Conservation (phyloP, 225 moss, liverwort and hornwort genomes). For the Bryum argenteum region DNA sequence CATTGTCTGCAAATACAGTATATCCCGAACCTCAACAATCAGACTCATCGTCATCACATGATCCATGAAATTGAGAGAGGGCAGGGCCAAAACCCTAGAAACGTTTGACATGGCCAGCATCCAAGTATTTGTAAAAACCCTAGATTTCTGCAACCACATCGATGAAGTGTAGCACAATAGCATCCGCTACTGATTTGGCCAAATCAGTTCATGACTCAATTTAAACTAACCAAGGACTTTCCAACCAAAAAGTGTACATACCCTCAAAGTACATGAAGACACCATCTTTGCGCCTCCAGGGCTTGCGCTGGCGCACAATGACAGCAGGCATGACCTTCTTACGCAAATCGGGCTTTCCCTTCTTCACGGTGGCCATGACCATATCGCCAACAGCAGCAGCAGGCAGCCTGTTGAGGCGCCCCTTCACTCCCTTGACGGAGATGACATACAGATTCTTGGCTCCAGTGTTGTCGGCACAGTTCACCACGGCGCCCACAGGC, state of each 20-base stretch:
- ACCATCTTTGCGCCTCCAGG: constrained; percentile 91
- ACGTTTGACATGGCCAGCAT: too few relatives aligned
- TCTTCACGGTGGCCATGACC: constrained; percentile 95
- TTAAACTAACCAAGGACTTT: too few relatives aligned
- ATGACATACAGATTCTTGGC: constrained; percentile 94
- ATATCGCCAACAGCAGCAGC: constrained; percentile 88
- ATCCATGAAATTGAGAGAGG: too few relatives aligned
- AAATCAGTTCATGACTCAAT: too few relatives aligned
- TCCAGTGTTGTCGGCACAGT: constrained; percentile 89
- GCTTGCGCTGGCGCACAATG: constrained; percentile 86
- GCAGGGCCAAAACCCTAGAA: too few relatives aligned
- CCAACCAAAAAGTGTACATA: constrained; percentile 4
- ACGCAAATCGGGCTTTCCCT: constrained; percentile 80
- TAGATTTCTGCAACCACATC: too few relatives aligned
- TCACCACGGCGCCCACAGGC: constrained; percentile 86
- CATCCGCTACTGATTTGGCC: too few relatives aligned
- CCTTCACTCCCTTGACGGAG: constrained; percentile 91
- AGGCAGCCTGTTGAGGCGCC: constrained; percentile 84
- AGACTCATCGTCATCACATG: too few relatives aligned
- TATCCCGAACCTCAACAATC: neutral
- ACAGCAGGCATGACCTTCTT: constrained; percentile 97
- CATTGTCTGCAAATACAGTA: constrained; percentile 62
- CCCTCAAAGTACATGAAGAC: constrained; percentile 96
- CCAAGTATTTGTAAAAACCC: too few relatives aligned
- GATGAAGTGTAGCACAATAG: too few relatives aligned